Base-by-base conservation (phyloP, 148 eudicot genomes). In the Arctostaphylos glauca region DNA sequence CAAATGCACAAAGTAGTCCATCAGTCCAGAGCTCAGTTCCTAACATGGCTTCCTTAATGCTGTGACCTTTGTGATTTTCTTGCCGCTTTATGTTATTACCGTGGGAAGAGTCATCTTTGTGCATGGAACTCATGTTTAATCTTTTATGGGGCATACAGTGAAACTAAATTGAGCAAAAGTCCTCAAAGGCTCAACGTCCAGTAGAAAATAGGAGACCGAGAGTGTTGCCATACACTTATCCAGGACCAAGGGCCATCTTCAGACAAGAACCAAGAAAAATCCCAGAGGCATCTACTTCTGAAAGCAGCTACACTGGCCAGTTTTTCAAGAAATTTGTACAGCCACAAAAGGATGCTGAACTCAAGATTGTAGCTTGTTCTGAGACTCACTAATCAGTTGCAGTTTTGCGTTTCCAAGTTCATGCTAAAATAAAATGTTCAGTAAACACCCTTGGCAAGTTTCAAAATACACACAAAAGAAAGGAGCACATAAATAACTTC, bases 1-100 rank as follows among this genome's bases (percentile, higher is more conserved):
- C 99, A 85, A 94, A 96, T 68, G 94, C 99, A 85, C 98, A 96
- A 78, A 96, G 86, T 82, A 96, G 95, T 68, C 99, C 98, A 85
- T 94, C 91, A 25, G 90, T 93, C 99, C 99, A 96, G 53, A 93
- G 92, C 83, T 91, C 90, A 77, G 83, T 86, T 80, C 90, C 93
- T 3, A 89, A 89, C 76, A 85, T 80, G 59, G 84, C 84, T 54
- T 92, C 98, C 85, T 87, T 91, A 81, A 83, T 83, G 80, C 46
- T 81, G 47, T 82, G 82, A 80, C 52, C 79, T 85, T 84, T 93
- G 5, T 88, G 80, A 80, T 56, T 83, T 82, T 91, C 94, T 64
- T 77, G 68, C 81, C 89, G 89, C 84, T 85, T 85, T 31, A 60
- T 21, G 38, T 56, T 83, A 82, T 84, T 89, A 79, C 78, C 74